Percentiles rank a stretch among this genome's conserved stretches.
Evolutionary conservation across 2,329 filamentous ascomycete species (phyloP).

Genomic region (Fusarium falciforme): DNA sequence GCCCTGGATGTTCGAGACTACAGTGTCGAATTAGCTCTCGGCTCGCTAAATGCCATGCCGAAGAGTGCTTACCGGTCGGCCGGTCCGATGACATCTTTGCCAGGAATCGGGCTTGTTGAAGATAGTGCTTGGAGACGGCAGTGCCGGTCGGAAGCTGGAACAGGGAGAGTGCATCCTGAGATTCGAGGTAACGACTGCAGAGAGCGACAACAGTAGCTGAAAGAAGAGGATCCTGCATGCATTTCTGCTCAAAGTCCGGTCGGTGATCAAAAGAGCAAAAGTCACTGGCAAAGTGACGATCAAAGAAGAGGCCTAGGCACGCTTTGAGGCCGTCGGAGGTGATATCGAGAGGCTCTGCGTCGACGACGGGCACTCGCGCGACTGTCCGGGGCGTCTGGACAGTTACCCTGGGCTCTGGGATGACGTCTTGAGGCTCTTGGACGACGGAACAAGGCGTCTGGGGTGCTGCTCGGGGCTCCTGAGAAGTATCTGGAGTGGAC

Average conservation of each 20-base stretch:
- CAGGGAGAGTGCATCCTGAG: neutral
- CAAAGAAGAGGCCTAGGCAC: slow-evolving; percentile 25
- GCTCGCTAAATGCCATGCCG: neutral
- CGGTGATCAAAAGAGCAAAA: slow-evolving; percentile 38
- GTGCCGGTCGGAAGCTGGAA: neutral
- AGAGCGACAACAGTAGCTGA: neutral
- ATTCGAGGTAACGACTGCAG: neutral
- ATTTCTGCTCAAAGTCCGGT: slow-evolving; percentile 35
- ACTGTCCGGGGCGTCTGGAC: neutral
- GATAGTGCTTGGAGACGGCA: neutral
- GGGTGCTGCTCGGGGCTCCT: neutral
- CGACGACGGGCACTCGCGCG: neutral
- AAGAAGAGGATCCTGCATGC: slow-evolving; percentile 16
- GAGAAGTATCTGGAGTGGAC: neutral
- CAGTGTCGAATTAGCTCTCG: neutral
- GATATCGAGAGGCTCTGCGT: neutral
- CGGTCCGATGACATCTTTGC: neutral
- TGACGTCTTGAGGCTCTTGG: neutral
- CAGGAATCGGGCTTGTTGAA: neutral
- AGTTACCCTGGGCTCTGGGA: neutral
- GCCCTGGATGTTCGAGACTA: slow-evolving; percentile 32
- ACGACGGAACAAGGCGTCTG: neutral
- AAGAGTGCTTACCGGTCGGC: neutral
- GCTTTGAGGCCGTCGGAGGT: neutral
- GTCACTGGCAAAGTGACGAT: slow-evolving; percentile 32